Conservation (phyloP, 441 rosid species). For the Erysimum cheiri region DNA sequence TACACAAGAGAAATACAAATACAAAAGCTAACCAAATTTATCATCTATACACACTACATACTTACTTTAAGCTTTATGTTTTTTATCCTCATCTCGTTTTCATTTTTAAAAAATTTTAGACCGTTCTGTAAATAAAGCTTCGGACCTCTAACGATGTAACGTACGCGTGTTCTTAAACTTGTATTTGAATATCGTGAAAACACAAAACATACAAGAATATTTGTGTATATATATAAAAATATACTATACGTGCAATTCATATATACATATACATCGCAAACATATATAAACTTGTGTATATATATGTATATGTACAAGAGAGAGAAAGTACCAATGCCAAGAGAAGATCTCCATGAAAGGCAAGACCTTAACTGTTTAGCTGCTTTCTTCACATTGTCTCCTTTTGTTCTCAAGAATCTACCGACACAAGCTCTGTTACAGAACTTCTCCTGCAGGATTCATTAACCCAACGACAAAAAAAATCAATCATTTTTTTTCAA, state of each 20-base stretch:
- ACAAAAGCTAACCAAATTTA: conserved; percentile 13
- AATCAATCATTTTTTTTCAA: not conserved
- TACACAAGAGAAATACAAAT: conserved; percentile 6
- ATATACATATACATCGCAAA: not conserved
- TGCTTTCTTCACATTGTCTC: conserved; percentile 84
- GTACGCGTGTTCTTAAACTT: conserved; percentile 10
- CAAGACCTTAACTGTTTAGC: conserved; percentile 77
- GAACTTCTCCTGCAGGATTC: conserved; percentile 77
- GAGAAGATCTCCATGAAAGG: conserved; percentile 89
- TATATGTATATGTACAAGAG: not conserved
- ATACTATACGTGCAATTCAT: not conserved
- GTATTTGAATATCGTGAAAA: not conserved
- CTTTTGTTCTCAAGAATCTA: conserved; percentile 77
- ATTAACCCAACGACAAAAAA: not conserved
- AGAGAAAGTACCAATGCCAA: conserved; percentile 65
- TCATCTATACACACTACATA: conserved; percentile 11
- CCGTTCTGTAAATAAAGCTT: conserved; percentile 30
- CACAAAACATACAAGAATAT: conserved; percentile 14
- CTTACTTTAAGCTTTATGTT: conserved; percentile 35
- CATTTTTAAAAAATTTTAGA: not conserved
- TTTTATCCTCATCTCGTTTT: conserved; percentile 25
- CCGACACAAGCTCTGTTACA: conserved; percentile 80
- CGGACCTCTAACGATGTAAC: conserved; percentile 23
- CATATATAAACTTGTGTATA: not conserved
- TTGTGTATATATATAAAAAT: too few species aligned